These are phyloP conservation scores for Cynanchum wilfordii DNA, from an alignment of 257 asterid genomes.

Conservation along the genomic window DNA sequence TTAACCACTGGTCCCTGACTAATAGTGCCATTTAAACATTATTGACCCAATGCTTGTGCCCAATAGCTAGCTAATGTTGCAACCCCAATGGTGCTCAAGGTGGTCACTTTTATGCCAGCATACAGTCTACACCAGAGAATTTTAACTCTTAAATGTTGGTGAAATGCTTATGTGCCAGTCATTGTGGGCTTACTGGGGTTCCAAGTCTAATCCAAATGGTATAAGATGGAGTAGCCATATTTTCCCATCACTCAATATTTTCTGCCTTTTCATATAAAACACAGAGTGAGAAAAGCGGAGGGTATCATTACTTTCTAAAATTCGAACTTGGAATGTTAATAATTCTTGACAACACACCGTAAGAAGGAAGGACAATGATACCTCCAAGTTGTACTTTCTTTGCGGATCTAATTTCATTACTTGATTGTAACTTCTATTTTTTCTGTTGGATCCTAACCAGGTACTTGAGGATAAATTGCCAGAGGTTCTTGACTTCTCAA, in stretches of 20 bases:
- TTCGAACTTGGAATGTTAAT: background rate
- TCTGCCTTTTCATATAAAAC: background rate
- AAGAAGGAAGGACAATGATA: too few relatives aligned
- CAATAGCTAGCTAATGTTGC: background rate
- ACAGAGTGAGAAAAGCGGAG: background rate
- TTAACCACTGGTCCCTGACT: background rate
- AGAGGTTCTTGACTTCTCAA: slow-evolving; percentile 81
- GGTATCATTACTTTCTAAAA: background rate
- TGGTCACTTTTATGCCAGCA: background rate
- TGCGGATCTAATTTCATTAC: slow-evolving; percentile 1
- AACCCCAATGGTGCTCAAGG: background rate
- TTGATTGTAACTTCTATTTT: background rate
- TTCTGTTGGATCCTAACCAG: slow-evolving; percentile 31
- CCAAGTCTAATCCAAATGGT: background rate
- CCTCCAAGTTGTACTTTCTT: background rate
- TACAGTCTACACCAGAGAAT: background rate
- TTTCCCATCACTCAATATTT: background rate
- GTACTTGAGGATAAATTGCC: slow-evolving; percentile 84
- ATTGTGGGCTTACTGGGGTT: background rate
- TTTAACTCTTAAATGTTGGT: background rate
- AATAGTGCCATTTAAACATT: background rate
- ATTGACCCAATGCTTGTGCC: background rate
- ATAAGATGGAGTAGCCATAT: background rate
- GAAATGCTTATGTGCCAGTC: background rate
- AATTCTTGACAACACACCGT: background rate